These are phyloP conservation scores for Chlamydomonas incerta DNA, from an alignment of 139 green algal species.

Conservation along the genomic window DNA sequence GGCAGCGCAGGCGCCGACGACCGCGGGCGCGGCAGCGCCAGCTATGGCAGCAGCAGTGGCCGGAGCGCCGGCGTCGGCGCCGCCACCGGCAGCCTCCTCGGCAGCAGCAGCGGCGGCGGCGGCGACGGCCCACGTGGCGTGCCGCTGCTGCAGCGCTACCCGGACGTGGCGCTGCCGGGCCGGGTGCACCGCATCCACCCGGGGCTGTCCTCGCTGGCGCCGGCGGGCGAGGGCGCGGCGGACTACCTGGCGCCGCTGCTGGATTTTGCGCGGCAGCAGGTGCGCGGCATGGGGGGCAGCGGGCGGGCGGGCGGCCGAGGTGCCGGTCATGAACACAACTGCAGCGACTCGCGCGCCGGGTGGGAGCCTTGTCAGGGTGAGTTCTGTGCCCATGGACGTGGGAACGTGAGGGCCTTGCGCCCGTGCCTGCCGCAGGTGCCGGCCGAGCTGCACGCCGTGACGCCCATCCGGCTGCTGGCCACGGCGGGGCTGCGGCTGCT, in stretches of 20 bases:
- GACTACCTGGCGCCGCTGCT: slow-evolving; percentile 39
- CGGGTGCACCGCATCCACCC: slow-evolving; percentile 38
- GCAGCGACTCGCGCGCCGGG: too few species aligned
- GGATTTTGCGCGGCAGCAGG: slow-evolving; percentile 40
- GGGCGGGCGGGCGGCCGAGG: not conserved
- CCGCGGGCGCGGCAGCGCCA: too few species aligned
- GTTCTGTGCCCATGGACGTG: too few species aligned
- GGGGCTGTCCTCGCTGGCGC: slow-evolving; percentile 46
- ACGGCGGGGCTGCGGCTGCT: slow-evolving; percentile 66
- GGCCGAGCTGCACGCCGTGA: not conserved
- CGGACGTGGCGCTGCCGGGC: slow-evolving; percentile 39
- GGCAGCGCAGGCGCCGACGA: too few species aligned
- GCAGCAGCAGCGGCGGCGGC: too few species aligned
- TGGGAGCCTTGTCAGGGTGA: too few species aligned
- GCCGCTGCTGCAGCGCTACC: slow-evolving; percentile 23
- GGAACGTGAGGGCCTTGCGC: too few species aligned
- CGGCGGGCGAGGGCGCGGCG: slow-evolving; percentile 35
- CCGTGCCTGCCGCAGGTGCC: slow-evolving; percentile 54
- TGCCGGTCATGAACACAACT: not conserved
- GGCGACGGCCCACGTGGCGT: too few species aligned
- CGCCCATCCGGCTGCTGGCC: slow-evolving; percentile 56
- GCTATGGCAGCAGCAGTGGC: too few species aligned
- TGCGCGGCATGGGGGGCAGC: not conserved
- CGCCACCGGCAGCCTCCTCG: too few species aligned
- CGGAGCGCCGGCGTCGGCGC: too few species aligned